These are phyloP conservation scores for Colletotrichum somersetense DNA, from an alignment of 2,329 filamentous ascomycete species.

Conservation along the genomic window DNA sequence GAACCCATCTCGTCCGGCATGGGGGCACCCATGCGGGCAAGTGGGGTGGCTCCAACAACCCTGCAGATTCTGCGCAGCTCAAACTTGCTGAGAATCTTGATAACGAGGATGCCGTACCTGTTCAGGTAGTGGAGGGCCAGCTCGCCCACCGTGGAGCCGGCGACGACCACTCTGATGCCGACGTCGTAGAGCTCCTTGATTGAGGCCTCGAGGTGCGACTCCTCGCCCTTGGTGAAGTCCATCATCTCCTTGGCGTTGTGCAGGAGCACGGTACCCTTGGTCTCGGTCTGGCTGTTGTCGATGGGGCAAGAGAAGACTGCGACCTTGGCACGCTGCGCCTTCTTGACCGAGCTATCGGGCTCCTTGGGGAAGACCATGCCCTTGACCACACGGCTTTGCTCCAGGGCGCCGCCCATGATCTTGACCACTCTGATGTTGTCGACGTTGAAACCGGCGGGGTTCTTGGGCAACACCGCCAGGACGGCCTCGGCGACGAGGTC, in stretches of 20 bases:
- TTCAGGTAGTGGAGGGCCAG: conserved; percentile 95
- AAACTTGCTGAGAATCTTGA: conserved; percentile 98
- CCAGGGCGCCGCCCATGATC: conserved; percentile 97
- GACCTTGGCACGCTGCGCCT: conserved; percentile 92
- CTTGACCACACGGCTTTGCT: conserved; percentile 94
- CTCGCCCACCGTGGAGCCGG: conserved; percentile 94
- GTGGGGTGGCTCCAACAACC: conserved; percentile 95
- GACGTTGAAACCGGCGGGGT: conserved; percentile 95
- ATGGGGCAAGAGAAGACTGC: conserved; percentile 97
- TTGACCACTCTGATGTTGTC: conserved; percentile 99
- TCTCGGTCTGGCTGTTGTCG: conserved; percentile 96
- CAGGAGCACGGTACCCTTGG: conserved; percentile 95
- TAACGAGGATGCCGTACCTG: conserved; percentile 93
- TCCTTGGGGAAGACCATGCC: conserved; percentile 99
- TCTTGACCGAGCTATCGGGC: conserved; percentile 93
- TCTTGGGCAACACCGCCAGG: conserved; percentile 93
- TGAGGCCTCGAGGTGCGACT: conserved; percentile 86
- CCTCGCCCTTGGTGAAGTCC: conserved; percentile 97
- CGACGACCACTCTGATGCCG: conserved; percentile 90
- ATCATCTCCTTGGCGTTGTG: conserved; percentile 99
- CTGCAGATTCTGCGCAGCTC: conserved; percentile 95
- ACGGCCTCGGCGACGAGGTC: conserved; percentile 87
- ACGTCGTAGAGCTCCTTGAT: conserved; percentile 98
- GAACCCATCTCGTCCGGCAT: conserved; percentile 99
- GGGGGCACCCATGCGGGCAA: conserved; percentile 93